These are phyloP conservation scores for Candida arabinofermentans DNA, from an alignment of 805 yeast genomes.

Conservation along the genomic window DNA sequence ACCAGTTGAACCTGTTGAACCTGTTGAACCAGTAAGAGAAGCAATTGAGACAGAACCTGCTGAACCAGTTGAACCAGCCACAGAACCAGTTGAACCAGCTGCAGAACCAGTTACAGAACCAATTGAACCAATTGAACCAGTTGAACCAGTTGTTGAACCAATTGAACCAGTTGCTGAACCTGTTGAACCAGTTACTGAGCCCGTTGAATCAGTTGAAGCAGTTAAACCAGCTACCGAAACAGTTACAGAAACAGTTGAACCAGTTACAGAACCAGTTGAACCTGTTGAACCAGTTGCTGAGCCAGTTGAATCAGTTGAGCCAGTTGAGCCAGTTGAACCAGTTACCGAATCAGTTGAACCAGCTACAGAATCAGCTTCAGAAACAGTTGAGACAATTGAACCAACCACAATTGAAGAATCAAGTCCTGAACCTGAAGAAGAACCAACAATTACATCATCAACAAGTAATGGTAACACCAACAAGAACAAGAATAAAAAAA, in stretches of 20 bases:
- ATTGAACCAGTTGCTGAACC: slow-evolving; percentile 3
- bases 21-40: slow-evolving; percentile 4
- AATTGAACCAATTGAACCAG: neutral
- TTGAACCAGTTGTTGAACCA: neutral
- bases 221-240: slow-evolving; percentile 8
- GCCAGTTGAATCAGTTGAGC: slow-evolving; percentile 4
- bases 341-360: slow-evolving; percentile 1
- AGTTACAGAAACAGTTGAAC: neutral
- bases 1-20: neutral
- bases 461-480: neutral
- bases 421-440: slow-evolving; percentile 2
- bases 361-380: neutral
- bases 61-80: slow-evolving; percentile 1
- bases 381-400: neutral
- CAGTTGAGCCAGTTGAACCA: slow-evolving; percentile 2
- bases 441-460: neutral
- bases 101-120: slow-evolving; percentile 6
- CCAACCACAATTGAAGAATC: slow-evolving; percentile 1
- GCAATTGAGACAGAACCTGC: slow-evolving; percentile 5
- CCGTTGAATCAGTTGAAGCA: slow-evolving; percentile 2
- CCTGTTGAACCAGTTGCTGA: slow-evolving; percentile 5
- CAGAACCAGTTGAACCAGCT: slow-evolving; percentile 2
- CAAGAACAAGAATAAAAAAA: slow-evolving; percentile 22
- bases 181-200: slow-evolving; percentile 1
- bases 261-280: slow-evolving; percentile 4